Evolutionary conservation across 2,329 filamentous ascomycete species (phyloP), one percentile per base, ranked within the genome.

Genomic region (Alternaria sp.): DNA sequence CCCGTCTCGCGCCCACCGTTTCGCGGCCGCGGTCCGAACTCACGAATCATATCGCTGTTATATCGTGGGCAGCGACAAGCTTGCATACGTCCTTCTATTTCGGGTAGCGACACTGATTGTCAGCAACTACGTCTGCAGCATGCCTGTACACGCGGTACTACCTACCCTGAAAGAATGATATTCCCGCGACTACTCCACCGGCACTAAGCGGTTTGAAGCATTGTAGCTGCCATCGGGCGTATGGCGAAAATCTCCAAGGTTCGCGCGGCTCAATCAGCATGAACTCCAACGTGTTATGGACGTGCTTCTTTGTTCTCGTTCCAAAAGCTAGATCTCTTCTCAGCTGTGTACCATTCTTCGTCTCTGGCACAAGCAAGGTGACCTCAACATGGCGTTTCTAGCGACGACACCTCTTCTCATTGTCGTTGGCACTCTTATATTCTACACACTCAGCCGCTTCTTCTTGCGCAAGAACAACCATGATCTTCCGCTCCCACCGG

Each of bases 401-500:
- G 15, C 19, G 11, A 2, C 28, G 19, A 51, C 28, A 5, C 28
- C 26, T 36, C 28, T 51, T 10, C 28, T 51, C 3, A 28, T 51
- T 5, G 49, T 21, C 5, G 15, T 51, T 1, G 49, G 28, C 1
- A 36, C 49, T 6, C 1, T 51, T 0, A 3, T 36, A 1, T 3
- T 36, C 2, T 51, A 51, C n/a, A 21, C 28, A 32, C 19, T 51
- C 19, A 23, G 17, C 1, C 49, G 49, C 49, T 23, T 36, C 28
- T n/a, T 51, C 2, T 23, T 32, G 28, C 28, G 28, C 1, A 36
- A n/a, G 8, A 36, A 23, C 12, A 23, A 0, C 5, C 17, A 50
- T 5, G 17, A 43, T 11, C 55, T 62, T 13, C 72, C 74, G 1
- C 73, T 85, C 0, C 86, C 85, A 2, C 86, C 85, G 2, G 86